Base-by-base conservation (phyloP, 495 filamentous ascomycete genomes). In the Tuber aestivum region DNA sequence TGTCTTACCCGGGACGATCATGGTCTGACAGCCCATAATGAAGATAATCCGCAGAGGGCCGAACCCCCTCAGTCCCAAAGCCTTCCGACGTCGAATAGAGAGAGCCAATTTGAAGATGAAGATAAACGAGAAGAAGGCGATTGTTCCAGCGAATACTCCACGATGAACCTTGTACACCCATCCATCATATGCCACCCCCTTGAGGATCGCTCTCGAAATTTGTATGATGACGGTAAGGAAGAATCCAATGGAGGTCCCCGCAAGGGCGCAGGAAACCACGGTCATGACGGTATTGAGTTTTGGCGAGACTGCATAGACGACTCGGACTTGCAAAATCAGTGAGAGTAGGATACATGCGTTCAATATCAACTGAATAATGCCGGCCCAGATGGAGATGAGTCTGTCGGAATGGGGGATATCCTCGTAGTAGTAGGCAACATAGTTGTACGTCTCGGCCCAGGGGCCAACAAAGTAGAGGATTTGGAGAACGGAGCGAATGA, bases 1-100 rank as follows among this genome's bases (percentile, higher is more conserved):
- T 61, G 23, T 84, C 90, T 78, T 87, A 93, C 92, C 89, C 77
- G 94, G 94, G 72, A 95, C 85, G 42, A 94, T 81, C 87, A 97
- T 88, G 32, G 91, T 93, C 83, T 93, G 91, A 75, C 89, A 91
- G 70, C 91, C 90, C 88, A 93, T 91, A 76, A 92, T 87, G 81
- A 92, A 92, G 75, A 94, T 88, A 73, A 91, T 87, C 78, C 90
- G 89, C 86, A 93, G 89, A 0, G 90, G 88, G 3, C 89, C 89
- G 80, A 91, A 91, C 35, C 89, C 87, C 48, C 82, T 84, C 70
- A 92, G 79, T 0, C 90, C 89, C 35, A 93, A 84, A 72, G 84
- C 85, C 70, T 83, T 86, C 23, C 92, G 88, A 65, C 88, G 84
- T 2, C 81, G 80, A 38, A 93, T 86, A 21, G 91, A 90, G 73